phyloP scores from a whole-genome alignment of 768 basidiomycete genomes.

The Lactarius tabidus region DNA sequence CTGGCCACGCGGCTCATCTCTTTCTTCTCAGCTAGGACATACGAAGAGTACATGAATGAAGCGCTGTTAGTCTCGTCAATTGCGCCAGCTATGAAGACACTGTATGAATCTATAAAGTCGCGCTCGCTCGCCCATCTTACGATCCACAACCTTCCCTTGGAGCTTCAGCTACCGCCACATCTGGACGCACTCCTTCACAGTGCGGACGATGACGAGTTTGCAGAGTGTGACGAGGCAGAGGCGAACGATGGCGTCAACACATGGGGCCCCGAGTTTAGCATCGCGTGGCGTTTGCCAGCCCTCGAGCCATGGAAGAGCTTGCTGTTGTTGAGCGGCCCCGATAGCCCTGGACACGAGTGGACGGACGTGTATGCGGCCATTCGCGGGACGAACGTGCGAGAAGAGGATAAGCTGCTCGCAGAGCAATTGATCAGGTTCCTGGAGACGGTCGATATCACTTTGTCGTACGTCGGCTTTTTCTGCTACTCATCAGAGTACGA shows the following conservation, averaged over 20 bases:
- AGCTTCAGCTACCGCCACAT: constrained; percentile 82
- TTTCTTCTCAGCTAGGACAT: constrained; percentile 49
- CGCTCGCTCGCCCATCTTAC: constrained; percentile 74
- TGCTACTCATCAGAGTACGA: background rate
- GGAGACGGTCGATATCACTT: constrained; percentile 64
- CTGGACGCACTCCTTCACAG: constrained; percentile 67
- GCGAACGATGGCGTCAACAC: constrained; percentile 44
- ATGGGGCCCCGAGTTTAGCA: constrained; percentile 67
- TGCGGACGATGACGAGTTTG: constrained; percentile 51
- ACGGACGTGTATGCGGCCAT: constrained; percentile 57
- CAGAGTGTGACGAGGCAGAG: constrained; percentile 47
- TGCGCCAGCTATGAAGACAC: constrained; percentile 70
- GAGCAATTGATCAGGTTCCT: constrained; percentile 74
- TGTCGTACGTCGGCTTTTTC: constrained; percentile 54
- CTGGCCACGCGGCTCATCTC: background rate
- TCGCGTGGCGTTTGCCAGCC: constrained; percentile 69
- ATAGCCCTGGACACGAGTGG: constrained; percentile 40
- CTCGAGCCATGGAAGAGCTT: constrained; percentile 92
- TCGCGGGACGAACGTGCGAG: constrained; percentile 52
- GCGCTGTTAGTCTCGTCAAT: constrained; percentile 66
- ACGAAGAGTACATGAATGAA: constrained; percentile 49
- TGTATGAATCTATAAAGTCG: constrained; percentile 76
- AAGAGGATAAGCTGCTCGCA: constrained; percentile 63
- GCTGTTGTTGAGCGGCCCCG: constrained; percentile 62
- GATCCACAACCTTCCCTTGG: constrained; percentile 74